phyloP scores from a whole-genome alignment of 495 filamentous ascomycete genomes.

The Aspergillus kassunensis region DNA sequence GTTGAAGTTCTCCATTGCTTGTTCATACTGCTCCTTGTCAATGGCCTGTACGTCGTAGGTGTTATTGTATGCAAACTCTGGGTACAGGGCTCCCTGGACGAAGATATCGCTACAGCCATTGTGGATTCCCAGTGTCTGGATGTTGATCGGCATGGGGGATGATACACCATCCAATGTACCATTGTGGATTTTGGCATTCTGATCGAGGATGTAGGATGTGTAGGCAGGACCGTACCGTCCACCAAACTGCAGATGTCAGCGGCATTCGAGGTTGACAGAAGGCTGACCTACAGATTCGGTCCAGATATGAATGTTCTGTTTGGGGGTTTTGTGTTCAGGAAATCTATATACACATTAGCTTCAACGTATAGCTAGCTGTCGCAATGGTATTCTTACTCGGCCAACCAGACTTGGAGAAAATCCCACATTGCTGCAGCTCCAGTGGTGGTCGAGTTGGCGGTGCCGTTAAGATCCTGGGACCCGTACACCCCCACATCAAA shows the following conservation, averaged over 20 bases:
- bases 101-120: slow-evolving; percentile 67
- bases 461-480: slow-evolving; percentile 35
- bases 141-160: slow-evolving; percentile 24
- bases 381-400: slow-evolving; percentile 21
- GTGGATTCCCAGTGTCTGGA: slow-evolving; percentile 31
- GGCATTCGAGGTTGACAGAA: neutral
- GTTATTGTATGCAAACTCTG: slow-evolving; percentile 59
- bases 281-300: slow-evolving; percentile 21
- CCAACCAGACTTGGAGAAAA: slow-evolving; percentile 46
- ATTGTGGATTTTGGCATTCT: slow-evolving; percentile 48
- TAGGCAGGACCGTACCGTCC: slow-evolving; percentile 57
- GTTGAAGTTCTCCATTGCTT: slow-evolving; percentile 32
- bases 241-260: slow-evolving; percentile 36
- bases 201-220: slow-evolving; percentile 52
- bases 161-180: slow-evolving; percentile 16
- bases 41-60: slow-evolving; percentile 61
- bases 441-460: slow-evolving; percentile 43
- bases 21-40: slow-evolving; percentile 41
- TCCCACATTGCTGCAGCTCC: slow-evolving; percentile 43
- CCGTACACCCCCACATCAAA: slow-evolving; percentile 48
- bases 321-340: slow-evolving; percentile 40
- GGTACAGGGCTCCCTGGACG: slow-evolving; percentile 58
- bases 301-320: slow-evolving; percentile 39
- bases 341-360: slow-evolving; percentile 9
- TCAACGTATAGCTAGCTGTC: no score